These are phyloP conservation scores for Ceratocystis alfenasii DNA, from an alignment of 2,329 filamentous ascomycete species.

Conservation along the genomic window DNA sequence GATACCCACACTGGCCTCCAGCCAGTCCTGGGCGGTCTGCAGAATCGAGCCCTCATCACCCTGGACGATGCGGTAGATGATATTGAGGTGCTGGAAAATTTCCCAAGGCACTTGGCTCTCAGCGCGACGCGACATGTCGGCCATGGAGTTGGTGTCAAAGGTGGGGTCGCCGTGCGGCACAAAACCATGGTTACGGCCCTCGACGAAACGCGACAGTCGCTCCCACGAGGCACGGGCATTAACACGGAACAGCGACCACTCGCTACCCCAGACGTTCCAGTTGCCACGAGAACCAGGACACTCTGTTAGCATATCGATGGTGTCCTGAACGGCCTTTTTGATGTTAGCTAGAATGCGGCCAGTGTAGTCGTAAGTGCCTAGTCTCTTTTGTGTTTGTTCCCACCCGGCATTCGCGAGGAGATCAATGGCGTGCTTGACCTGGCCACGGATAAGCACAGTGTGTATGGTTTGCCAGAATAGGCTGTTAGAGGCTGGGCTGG, in stretches of 20 bases:
- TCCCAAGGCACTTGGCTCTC: slow-evolving; percentile 82
- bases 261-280: slow-evolving; percentile 71
- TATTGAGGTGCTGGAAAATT: slow-evolving; percentile 73
- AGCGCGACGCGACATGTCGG: slow-evolving; percentile 60
- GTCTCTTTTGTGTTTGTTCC: slow-evolving; percentile 58
- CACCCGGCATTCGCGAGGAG: slow-evolving; percentile 67
- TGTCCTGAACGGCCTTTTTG: slow-evolving; percentile 55
- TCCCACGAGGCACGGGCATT: slow-evolving; percentile 57
- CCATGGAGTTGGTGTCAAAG: slow-evolving; percentile 37
- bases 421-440: slow-evolving; percentile 52
- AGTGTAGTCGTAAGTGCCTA: slow-evolving; percentile 55
- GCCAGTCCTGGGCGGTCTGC: slow-evolving; percentile 73
- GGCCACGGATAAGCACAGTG: slow-evolving; percentile 61
- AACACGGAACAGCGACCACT: slow-evolving; percentile 76
- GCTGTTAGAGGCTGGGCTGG: slow-evolving; percentile 62
- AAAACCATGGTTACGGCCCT: slow-evolving; percentile 39
- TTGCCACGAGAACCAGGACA: slow-evolving; percentile 60
- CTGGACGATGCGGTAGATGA: slow-evolving; percentile 68
- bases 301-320: slow-evolving; percentile 55
- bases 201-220: slow-evolving; percentile 64
- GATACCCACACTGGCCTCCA: slow-evolving; percentile 72
- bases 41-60: slow-evolving; percentile 66
- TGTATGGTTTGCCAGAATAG: slow-evolving; percentile 82
- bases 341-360: slow-evolving; percentile 69
- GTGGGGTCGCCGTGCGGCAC: slow-evolving; percentile 34